Evolutionary conservation across 345 rosid species (phyloP), one percentile per base, ranked within the genome.

Genomic region (Moricandia arvensis): DNA sequence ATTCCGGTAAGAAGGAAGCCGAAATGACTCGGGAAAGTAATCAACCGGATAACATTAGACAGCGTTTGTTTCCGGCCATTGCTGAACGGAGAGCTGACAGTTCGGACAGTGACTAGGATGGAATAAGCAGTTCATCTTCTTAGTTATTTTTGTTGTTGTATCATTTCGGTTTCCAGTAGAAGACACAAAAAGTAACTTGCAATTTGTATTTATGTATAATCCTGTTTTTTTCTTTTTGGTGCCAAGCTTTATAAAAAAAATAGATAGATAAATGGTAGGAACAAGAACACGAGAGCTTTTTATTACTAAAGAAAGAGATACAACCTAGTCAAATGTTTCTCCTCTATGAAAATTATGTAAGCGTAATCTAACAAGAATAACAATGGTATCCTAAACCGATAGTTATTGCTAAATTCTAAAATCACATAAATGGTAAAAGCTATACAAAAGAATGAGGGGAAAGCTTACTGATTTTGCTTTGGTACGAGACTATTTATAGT

Each of bases 11-110:
- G 62, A 75, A 58, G 29, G 82, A 75, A 17, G 9, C 37, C 13
- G 74, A 86, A 37, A 51, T 74, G 72, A 66, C 80, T 47, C 67
- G 58, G 29, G 87, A 82, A 29, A 66, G 68, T 69, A 75, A 27
- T 30, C 86, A 82, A 59, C 82, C 82, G 33, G 93, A 89, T 37
- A 63, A 86, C 47, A 59, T 80, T 55, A 75, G 73, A 60, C 82
- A 71, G 49, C 75, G 76, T 68, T 83, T 91, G 27, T 89, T 93
- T 76, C 97, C 96, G 62, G 92, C 88, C 6, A 88, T 91, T 66
- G 74, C 73, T 49, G 91, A 83, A 66, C 87, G 85, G 70, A 85
- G 83, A 66, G 31, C 63, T 21, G 82, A 86, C 17, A 72, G 75
- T 74, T 87, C 91, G n/a, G 82, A 88, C 64, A 37, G 70, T 9